phyloP scores from a whole-genome alignment of 1,284 basidiomycete genomes.

The Puccinia horiana region DNA sequence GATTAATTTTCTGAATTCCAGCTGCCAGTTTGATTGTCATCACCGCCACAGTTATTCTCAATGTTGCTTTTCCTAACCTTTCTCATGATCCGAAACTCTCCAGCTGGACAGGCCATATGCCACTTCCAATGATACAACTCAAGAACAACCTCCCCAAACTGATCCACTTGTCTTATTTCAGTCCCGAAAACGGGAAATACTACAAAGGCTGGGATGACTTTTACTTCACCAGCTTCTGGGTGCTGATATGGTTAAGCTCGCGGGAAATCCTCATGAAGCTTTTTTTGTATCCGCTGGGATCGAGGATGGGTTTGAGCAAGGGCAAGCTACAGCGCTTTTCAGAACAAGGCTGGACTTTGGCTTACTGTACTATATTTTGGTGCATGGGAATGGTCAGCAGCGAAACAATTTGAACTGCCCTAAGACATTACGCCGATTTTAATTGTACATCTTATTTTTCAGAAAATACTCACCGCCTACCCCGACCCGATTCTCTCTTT shows the following conservation, averaged over 20 bases:
- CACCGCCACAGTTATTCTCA: not conserved
- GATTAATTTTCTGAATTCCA: not conserved
- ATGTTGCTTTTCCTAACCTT: conserved; percentile 21
- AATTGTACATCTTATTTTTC: not conserved
- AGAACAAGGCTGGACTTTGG: conserved; percentile 46
- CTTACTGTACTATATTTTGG: conserved; percentile 39
- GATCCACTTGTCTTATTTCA: conserved; percentile 42
- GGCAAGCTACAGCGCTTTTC: conserved; percentile 35
- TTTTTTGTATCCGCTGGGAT: conserved; percentile 36
- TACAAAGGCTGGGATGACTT: conserved; percentile 44
- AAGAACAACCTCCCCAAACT: conserved; percentile 31
- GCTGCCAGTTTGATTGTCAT: not conserved
- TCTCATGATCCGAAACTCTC: conserved; percentile 11
- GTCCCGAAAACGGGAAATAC: conserved; percentile 34
- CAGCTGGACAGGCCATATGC: conserved; percentile 11
- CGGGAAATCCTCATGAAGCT: conserved; percentile 33
- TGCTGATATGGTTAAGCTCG: conserved; percentile 40
- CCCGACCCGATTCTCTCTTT: conserved; percentile 43
- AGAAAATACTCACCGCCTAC: conserved; percentile 42
- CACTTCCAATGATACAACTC: conserved; percentile 22
- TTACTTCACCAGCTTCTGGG: conserved; percentile 43
- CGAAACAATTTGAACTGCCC: not conserved
- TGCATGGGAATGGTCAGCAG: conserved; percentile 38
- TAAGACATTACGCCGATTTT: not conserved
- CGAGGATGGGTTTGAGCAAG: not conserved